These are phyloP conservation scores for Colletotrichum siamense DNA, from an alignment of 2,329 filamentous ascomycete genomes.

Conservation along the genomic window DNA sequence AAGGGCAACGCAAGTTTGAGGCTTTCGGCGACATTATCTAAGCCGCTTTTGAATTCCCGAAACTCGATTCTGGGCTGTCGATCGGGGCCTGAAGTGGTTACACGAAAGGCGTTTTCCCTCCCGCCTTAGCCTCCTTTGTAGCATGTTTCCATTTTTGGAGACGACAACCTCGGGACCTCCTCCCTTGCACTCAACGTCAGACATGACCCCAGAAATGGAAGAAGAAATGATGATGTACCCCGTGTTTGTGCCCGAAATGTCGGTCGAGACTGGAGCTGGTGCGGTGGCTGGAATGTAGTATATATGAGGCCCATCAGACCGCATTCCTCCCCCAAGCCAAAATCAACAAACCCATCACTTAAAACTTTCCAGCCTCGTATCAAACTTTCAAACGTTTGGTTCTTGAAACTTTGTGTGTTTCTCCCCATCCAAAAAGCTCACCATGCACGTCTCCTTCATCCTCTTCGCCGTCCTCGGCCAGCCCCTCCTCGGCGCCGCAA, in stretches of 20 bases:
- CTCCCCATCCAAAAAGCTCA: not conserved
- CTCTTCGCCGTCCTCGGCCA: slow-evolving; percentile 6
- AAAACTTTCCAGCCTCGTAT: not conserved
- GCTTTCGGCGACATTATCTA: not conserved
- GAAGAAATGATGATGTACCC: not conserved
- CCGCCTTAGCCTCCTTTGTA: not conserved
- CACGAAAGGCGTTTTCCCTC: not conserved
- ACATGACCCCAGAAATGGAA: not conserved
- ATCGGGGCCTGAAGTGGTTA: not conserved
- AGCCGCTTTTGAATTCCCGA: not conserved
- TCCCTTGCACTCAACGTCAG: not conserved
- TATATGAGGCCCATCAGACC: not conserved
- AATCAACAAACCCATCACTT: not conserved
- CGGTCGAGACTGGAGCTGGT: not conserved
- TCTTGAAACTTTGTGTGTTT: not conserved
- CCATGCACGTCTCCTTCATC: not conserved
- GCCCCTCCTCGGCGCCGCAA: not conserved
- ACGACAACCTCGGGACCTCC: not conserved
- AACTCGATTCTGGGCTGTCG: not conserved
- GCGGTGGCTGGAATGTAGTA: not conserved
- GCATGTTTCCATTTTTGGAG: not conserved
- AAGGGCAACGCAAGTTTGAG: not conserved
- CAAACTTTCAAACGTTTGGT: not conserved
- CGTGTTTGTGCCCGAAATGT: not conserved
- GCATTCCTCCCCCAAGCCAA: not conserved